These are phyloP conservation scores for Nakaseomyces uthaithaninus DNA, from an alignment of 1,139 yeast genomes.

Conservation along the genomic window DNA sequence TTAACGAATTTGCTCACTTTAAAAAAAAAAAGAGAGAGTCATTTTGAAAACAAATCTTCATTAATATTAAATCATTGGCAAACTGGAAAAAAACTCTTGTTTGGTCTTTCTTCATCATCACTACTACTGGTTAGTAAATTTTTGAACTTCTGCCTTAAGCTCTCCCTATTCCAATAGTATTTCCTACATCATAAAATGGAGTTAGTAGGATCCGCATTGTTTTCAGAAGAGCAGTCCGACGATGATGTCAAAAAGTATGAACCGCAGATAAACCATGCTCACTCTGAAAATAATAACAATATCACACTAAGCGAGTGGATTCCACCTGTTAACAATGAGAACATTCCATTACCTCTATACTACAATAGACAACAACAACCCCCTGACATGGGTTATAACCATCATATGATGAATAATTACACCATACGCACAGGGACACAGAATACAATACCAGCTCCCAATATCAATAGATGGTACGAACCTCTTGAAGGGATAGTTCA, in stretches of 20 bases:
- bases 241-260: conserved; percentile 1
- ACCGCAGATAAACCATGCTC: neutral
- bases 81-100: too few species aligned
- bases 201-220: too few species aligned
- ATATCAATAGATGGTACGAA: conserved; percentile 4
- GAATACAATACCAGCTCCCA: neutral
- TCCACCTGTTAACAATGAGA: neutral
- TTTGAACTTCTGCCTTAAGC: too few species aligned
- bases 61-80: too few species aligned
- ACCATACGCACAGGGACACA: neutral
- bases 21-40: too few species aligned
- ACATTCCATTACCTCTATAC: neutral
- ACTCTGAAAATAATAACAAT: neutral
- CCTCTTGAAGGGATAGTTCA: conserved; percentile 1
- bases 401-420: neutral
- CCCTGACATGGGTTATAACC: neutral
- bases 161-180: too few species aligned
- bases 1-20: too few species aligned
- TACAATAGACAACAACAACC: neutral
- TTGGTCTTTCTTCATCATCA: too few species aligned
- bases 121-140: too few species aligned
- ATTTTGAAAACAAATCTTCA: too few species aligned
- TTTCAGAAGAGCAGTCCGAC: too few species aligned
- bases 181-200: too few species aligned
- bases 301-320: neutral